A percentile compares a stretch with the other conserved stretches of the same genome.
Evolutionary conservation across 768 basidiomycete genomes (phyloP).

Genomic region (Infundibulicybe gibba): DNA sequence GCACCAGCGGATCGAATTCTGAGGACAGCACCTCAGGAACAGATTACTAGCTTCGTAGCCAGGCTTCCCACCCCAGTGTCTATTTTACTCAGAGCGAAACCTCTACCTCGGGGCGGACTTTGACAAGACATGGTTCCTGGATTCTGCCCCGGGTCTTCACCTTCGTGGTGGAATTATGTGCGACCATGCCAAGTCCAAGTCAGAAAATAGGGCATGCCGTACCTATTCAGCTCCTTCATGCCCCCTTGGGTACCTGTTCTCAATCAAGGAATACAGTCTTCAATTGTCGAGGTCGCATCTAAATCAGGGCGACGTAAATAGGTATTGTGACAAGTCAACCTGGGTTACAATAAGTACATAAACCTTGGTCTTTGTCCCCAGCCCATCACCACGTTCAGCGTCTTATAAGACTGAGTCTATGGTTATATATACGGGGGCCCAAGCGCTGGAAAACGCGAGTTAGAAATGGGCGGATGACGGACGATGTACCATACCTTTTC

Average conservation of each 20-base stretch:
- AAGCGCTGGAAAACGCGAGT: constrained; percentile 23
- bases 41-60: too few species aligned
- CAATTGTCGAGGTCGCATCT: constrained; percentile 8
- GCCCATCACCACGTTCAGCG: too few species aligned
- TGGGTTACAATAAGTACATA: too few species aligned
- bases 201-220: neutral
- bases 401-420: neutral
- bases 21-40: too few species aligned
- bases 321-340: too few species aligned
- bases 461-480: neutral
- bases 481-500: constrained; percentile 47
- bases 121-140: neutral
- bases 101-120: neutral
- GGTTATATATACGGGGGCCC: constrained; percentile 46
- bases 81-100: too few species aligned
- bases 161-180: neutral
- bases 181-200: neutral
- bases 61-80: too few species aligned
- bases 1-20: too few species aligned
- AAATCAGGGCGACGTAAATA: too few species aligned
- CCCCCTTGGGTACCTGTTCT: neutral
- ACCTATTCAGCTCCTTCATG: neutral
- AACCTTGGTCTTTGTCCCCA: too few species aligned
- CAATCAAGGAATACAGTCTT: neutral
- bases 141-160: neutral